Percentiles rank a stretch among this genome's conserved stretches.
phyloP scores from a whole-genome alignment of 1,139 yeast genomes.

The Geotrichum carabidarum region DNA sequence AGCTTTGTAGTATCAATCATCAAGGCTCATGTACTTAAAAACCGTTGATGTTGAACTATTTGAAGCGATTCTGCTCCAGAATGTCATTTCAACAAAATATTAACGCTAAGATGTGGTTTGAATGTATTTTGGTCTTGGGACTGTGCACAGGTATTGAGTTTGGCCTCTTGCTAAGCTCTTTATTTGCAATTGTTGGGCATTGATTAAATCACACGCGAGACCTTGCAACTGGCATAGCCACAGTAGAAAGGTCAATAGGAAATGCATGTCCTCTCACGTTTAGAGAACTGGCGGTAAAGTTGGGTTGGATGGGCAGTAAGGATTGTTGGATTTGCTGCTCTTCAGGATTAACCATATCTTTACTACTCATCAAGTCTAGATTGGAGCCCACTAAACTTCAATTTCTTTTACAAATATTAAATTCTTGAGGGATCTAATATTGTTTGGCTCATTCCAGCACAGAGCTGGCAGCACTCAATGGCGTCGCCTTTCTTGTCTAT shows the following conservation, averaged over 20 bases:
- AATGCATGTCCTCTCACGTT: too few species aligned
- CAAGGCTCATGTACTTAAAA: too few species aligned
- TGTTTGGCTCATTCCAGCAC: slow-evolving; percentile 42
- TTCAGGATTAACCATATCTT: slow-evolving; percentile 38
- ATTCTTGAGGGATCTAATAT: slow-evolving; percentile 41
- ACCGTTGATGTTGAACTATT: too few species aligned
- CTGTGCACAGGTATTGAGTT: slow-evolving; percentile 54
- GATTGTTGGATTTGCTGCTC: slow-evolving; percentile 48
- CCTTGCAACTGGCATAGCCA: slow-evolving; percentile 55
- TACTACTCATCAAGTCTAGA: slow-evolving; percentile 36
- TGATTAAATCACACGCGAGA: slow-evolving; percentile 59
- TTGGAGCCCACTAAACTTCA: slow-evolving; percentile 22
- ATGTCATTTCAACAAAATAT: too few species aligned
- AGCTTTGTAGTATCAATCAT: too few species aligned
- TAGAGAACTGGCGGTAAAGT: slow-evolving; percentile 42
- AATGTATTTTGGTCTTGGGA: slow-evolving; percentile 56
- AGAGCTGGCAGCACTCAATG: slow-evolving; percentile 54
- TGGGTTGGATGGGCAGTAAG: slow-evolving; percentile 58
- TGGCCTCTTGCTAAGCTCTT: slow-evolving; percentile 54
- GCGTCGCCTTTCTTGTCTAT: slow-evolving; percentile 52
- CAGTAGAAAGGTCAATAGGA: slow-evolving; percentile 51
- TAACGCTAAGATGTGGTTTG: too few species aligned
- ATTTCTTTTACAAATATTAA: slow-evolving; percentile 24
- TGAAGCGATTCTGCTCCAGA: too few species aligned
- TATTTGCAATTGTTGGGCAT: slow-evolving; percentile 56